Evolutionary conservation across 208 protist genomes (phyloP).

Genomic region (Leishmania aethiopica): DNA sequence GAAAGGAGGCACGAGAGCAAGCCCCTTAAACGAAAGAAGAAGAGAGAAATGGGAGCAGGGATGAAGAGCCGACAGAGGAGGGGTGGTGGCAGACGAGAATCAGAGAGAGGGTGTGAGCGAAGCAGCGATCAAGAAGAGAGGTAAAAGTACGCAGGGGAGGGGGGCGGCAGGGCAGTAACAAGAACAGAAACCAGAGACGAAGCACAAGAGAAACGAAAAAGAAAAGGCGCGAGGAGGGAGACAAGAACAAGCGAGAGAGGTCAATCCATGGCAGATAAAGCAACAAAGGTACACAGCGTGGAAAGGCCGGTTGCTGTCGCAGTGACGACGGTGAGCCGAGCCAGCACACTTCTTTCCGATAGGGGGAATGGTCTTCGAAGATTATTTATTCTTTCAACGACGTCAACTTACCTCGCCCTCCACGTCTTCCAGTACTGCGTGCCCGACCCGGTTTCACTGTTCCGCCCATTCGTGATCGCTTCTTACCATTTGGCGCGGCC

Average conservation of each 20-base stretch:
- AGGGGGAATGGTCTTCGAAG: neutral
- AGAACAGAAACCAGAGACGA: neutral
- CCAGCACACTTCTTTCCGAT: neutral
- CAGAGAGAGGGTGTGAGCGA: neutral
- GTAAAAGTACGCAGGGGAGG: neutral
- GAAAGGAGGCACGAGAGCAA: neutral
- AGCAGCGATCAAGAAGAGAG: neutral
- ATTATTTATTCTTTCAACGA: neutral
- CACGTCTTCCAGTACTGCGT: neutral
- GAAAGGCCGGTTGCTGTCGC: neutral
- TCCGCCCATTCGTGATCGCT: neutral
- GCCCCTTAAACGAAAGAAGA: neutral
- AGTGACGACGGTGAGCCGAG: neutral
- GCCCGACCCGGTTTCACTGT: neutral
- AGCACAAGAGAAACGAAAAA: neutral
- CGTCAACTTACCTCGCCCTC: neutral
- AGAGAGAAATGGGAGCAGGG: neutral
- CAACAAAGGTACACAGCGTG: neutral
- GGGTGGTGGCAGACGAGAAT: neutral
- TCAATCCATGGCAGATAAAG: slow-evolving; percentile 1
- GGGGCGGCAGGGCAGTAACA: neutral
- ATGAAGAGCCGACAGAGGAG: neutral
- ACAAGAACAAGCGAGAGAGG: slow-evolving; percentile 3
- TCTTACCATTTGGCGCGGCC: neutral
- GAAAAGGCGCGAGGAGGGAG: neutral